Evolutionary conservation across 2,329 filamentous ascomycete genomes (phyloP).

Genomic region (Colletotrichum graminicola): DNA sequence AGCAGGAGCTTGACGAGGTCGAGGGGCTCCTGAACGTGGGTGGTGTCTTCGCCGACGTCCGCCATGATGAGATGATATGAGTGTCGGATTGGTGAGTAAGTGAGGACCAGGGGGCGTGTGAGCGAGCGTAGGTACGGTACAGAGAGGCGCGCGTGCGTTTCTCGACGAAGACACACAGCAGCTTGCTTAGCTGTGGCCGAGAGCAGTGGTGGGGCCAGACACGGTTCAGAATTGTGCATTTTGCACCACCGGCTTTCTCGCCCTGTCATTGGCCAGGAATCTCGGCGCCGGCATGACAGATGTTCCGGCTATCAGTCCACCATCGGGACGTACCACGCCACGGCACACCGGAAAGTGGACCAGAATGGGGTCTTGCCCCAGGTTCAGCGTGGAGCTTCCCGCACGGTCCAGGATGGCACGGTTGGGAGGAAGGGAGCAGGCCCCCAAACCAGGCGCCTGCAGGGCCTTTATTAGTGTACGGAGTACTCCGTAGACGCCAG

Average conservation of each 20-base stretch:
- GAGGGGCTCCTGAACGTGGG: conserved; percentile 88
- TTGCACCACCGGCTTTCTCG: conserved; percentile 1
- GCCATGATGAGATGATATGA: conserved; percentile 71
- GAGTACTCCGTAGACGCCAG: no score
- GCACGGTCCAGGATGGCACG: conserved; percentile 35
- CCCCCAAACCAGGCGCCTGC: conserved; percentile 30
- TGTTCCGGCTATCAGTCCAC: conserved; percentile 30
- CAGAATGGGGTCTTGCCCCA: conserved; percentile 39
- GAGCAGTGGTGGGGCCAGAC: conserved; percentile 33
- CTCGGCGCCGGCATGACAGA: conserved; percentile 10
- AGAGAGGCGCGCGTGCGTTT: background rate
- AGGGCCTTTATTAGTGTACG: conserved; percentile 26
- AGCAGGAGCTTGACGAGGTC: conserved; percentile 95
- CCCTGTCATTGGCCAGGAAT: background rate
- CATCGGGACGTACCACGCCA: conserved; percentile 6
- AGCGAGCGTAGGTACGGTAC: background rate
- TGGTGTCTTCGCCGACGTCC: conserved; percentile 80
- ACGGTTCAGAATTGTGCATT: conserved; percentile 33
- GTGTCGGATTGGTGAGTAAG: conserved; percentile 5
- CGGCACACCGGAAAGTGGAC: conserved; percentile 39
- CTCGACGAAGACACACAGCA: conserved; percentile 24
- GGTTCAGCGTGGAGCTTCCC: conserved; percentile 34
- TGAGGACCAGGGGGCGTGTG: background rate
- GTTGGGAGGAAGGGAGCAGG: conserved; percentile 31
- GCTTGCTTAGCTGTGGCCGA: conserved; percentile 36